phyloP scores from a whole-genome alignment of 768 basidiomycete genomes.

The Mycena rebaudengoi region DNA sequence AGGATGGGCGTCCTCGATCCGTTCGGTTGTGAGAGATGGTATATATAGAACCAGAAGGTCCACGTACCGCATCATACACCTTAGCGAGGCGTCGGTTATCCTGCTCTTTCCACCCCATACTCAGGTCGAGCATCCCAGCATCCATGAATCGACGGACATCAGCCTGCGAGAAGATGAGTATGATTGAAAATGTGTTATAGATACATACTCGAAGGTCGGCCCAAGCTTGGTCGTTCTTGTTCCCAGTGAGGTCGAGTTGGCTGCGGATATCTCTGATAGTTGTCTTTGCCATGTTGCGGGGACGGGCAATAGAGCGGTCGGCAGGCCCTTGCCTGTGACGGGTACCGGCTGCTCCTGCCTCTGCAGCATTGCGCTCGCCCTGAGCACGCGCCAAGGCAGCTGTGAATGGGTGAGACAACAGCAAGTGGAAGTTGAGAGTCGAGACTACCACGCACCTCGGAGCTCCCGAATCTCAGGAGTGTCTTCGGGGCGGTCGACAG shows the following conservation, averaged over 20 bases:
- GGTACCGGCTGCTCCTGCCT: neutral
- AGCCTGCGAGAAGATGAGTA: neutral
- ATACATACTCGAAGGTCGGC: neutral
- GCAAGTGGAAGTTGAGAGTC: neutral
- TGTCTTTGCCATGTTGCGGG: neutral
- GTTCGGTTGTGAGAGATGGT: neutral
- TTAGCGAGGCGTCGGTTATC: neutral
- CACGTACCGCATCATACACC: conserved; percentile 1
- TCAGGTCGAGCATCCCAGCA: neutral
- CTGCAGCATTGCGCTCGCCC: neutral
- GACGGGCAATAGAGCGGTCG: neutral
- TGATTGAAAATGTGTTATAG: neutral
- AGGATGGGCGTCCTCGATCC: neutral
- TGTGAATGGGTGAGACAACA: neutral
- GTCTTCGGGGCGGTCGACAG: neutral
- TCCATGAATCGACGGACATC: conserved; percentile 7
- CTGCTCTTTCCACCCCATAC: conserved; percentile 8
- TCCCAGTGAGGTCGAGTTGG: neutral
- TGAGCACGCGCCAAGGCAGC: neutral
- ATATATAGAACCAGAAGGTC: neutral
- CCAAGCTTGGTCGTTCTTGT: neutral
- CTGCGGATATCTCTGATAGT: neutral
- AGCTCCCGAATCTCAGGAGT: neutral
- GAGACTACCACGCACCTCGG: neutral
- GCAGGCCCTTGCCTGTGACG: neutral